These are phyloP conservation scores for Nicotiana otophora DNA, from an alignment of 257 asterid genomes.

Conservation along the genomic window DNA sequence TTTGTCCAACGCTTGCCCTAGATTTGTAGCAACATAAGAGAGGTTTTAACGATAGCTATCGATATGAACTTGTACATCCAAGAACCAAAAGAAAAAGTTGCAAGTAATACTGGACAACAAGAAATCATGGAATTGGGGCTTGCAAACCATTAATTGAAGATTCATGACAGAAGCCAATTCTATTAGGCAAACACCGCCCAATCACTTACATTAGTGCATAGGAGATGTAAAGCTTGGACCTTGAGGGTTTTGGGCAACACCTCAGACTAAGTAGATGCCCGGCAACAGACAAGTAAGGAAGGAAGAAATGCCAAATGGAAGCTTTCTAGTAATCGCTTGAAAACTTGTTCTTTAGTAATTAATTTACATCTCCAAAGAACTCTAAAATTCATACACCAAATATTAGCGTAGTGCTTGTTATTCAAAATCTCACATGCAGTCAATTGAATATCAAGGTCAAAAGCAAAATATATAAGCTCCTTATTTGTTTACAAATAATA, in stretches of 20 bases:
- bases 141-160: neutral
- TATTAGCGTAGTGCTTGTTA: neutral
- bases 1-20: neutral
- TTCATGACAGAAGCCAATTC: neutral
- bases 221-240: neutral
- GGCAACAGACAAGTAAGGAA: neutral
- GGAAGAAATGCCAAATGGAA: neutral
- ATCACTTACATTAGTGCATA: neutral
- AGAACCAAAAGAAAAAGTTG: neutral
- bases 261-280: neutral
- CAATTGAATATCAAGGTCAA: neutral
- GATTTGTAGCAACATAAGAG: neutral
- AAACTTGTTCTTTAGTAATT: neutral
- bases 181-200: neutral
- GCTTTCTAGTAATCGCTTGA: neutral
- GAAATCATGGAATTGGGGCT: neutral
- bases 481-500: neutral
- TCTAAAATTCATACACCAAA: neutral
- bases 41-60: neutral
- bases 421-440: neutral
- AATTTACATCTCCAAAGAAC: neutral
- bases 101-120: neutral
- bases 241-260: neutral
- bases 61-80: neutral
- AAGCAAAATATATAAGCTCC: neutral